Evolutionary conservation across 192 early-diverging fungal species (phyloP).

Genomic region (Cladochytrium replicatum): DNA sequence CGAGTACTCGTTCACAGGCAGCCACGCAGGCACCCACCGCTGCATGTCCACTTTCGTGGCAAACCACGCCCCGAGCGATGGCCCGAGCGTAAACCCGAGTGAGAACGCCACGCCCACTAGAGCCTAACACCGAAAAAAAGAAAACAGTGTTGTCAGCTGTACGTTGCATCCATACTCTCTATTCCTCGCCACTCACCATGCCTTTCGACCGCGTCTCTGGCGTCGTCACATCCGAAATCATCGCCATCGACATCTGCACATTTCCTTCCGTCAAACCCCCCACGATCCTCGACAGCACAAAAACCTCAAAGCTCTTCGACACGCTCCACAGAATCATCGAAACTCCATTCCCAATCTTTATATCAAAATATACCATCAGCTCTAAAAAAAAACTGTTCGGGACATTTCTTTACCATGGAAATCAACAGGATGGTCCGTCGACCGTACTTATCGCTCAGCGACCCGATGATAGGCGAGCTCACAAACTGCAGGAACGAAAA

Average conservation of each 20-base stretch:
- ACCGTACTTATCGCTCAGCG: conserved; percentile 67
- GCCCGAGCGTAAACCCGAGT: conserved; percentile 90
- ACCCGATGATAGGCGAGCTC: conserved; percentile 74
- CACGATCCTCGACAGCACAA: conserved; percentile 75
- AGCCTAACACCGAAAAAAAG: conserved; percentile 38
- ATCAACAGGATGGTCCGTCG: conserved; percentile 69
- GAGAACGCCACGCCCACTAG: conserved; percentile 96
- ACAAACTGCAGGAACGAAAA: conserved; percentile 93
- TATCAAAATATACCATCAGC: not conserved
- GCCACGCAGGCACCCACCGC: conserved; percentile 13
- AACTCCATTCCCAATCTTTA: conserved; percentile 72
- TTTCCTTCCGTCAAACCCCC: conserved; percentile 96
- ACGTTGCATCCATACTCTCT: not conserved
- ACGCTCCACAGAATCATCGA: conserved; percentile 91
- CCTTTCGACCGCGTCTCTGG: conserved; percentile 62
- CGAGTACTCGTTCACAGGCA: conserved; percentile 68
- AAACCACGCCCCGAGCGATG: conserved; percentile 66
- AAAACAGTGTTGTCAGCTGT: not conserved
- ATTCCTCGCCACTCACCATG: conserved; percentile 45
- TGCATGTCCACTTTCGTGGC: conserved; percentile 34
- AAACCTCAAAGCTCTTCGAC: conserved; percentile 67
- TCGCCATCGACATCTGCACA: conserved; percentile 91
- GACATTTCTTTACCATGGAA: conserved; percentile 60
- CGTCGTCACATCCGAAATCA: conserved; percentile 89
- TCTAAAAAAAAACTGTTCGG: not conserved